A percentile compares a stretch with the other conserved stretches of the same genome.
Evolutionary conservation across 2,329 filamentous ascomycete species (phyloP).

Genomic region (Botryotinia narcissicola): DNA sequence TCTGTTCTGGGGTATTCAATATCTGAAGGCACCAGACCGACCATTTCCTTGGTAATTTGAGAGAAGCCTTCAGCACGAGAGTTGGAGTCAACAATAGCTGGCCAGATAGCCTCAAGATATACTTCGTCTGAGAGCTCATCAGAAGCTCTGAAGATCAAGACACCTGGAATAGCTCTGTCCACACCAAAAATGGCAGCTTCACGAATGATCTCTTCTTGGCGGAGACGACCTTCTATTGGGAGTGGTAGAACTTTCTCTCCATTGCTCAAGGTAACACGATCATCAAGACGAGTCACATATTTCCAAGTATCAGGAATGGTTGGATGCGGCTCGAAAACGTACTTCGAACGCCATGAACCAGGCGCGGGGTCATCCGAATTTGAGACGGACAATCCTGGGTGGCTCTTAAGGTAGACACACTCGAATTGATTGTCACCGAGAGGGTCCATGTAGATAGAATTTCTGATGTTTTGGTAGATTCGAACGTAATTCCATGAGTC

Average conservation of each 20-base stretch:
- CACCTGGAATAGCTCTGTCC: constrained; percentile 50
- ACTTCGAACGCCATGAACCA: constrained; percentile 46
- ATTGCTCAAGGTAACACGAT: constrained; percentile 47
- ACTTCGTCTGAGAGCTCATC: constrained; percentile 44
- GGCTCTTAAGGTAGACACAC: constrained; percentile 40
- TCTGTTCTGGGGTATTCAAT: constrained; percentile 49
- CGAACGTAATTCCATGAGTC: constrained; percentile 60
- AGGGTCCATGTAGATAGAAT: constrained; percentile 29
- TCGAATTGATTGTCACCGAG: constrained; percentile 37
- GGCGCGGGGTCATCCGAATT: constrained; percentile 45
- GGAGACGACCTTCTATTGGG: constrained; percentile 52
- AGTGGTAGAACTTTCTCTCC: constrained; percentile 50
- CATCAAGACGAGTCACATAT: constrained; percentile 47
- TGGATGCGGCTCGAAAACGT: constrained; percentile 46
- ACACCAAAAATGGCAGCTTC: constrained; percentile 59
- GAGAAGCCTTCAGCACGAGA: constrained; percentile 50
- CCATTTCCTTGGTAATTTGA: constrained; percentile 51
- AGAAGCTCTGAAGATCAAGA: constrained; percentile 51
- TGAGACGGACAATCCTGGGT: constrained; percentile 40
- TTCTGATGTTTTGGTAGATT: constrained; percentile 22
- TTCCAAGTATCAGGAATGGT: constrained; percentile 46
- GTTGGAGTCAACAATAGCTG: constrained; percentile 52
- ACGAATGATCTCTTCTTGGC: constrained; percentile 50
- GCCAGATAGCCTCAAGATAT: constrained; percentile 49
- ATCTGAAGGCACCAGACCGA: constrained; percentile 48